Percentiles rank a stretch among this genome's conserved stretches.
Evolutionary conservation across 2,329 filamentous ascomycete genomes (phyloP).

Genomic region (Pseudopyricularia javanii): DNA sequence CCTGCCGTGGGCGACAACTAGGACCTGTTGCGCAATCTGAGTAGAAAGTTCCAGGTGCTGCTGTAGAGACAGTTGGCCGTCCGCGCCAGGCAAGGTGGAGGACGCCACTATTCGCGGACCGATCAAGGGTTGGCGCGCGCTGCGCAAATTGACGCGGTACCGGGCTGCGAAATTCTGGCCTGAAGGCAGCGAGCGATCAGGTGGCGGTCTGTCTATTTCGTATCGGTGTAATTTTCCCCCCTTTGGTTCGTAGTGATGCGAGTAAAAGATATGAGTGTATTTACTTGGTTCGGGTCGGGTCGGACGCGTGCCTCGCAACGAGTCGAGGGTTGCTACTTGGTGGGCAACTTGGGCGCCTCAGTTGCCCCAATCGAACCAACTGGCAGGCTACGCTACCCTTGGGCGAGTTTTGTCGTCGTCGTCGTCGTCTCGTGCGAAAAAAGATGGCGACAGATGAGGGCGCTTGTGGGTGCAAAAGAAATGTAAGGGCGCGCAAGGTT

Average conservation of each 20-base stretch:
- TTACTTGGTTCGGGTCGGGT: not conserved
- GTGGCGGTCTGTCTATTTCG: too few species aligned
- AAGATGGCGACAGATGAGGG: not conserved
- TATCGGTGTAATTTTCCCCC: too few species aligned
- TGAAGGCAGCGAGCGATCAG: not conserved
- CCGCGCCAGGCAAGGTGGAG: slow-evolving; percentile 40
- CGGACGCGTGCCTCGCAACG: not conserved
- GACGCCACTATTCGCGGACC: slow-evolving; percentile 34
- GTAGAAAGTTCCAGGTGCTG: slow-evolving; percentile 46
- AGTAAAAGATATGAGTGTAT: not conserved
- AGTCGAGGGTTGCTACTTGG: not conserved
- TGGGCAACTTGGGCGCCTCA: not conserved
- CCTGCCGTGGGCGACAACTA: slow-evolving; percentile 38
- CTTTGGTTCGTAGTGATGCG: not conserved
- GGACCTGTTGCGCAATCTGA: slow-evolving; percentile 36
- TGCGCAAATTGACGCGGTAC: slow-evolving; percentile 19
- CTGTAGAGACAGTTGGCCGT: slow-evolving; percentile 45
- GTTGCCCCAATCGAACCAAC: not conserved
- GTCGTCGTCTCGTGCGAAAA: not conserved
- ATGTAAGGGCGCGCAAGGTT: not conserved
- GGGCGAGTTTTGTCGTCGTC: not conserved
- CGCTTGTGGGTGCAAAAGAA: not conserved
- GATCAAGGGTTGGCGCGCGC: slow-evolving; percentile 12
- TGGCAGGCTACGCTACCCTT: not conserved
- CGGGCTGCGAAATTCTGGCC: not conserved